Base-by-base conservation (phyloP, 2,329 filamentous ascomycete species). In the Aspergillus aculeatus region DNA sequence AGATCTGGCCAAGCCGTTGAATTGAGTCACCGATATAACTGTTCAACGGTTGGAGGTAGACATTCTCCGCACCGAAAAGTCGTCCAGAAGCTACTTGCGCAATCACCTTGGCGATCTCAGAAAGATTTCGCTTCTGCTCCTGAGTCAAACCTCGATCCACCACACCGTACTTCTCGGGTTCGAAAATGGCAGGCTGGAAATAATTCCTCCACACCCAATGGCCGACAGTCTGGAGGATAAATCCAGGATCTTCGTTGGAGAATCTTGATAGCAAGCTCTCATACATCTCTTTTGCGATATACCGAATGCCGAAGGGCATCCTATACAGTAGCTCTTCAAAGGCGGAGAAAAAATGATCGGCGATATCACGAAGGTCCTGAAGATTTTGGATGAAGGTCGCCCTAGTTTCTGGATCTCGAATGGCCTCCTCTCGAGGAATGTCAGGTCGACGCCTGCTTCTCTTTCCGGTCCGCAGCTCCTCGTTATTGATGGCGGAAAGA, bases 161-260 rank as follows among this genome's bases (percentile, higher is more conserved):
- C 2, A 98, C 92, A 21, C 95, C 95, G 70, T 92, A 92, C 68
- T 93, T 92, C 75, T 99, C 94, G 0, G 95, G 95, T 61, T 92
- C 86, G n/a, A 89, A 83, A 50, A 99, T 80, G 1, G 94, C 92
- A 56, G 95, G 93, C 66, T 96, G 90, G 31, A 99, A 84, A 74
- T 99, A 99, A 67, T 89, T 91, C 64, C 89, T 92, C 92, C 94
- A 99, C 9, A 97, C 80, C 92, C 95, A 99, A 70, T 92, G 88
- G 10, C 90, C 90, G 14, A 95, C 90, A 35, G 95, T 82, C 68
- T 96, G 92, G 12, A 97, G 84, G 14, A 97, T 79, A 51, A 89
- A 84, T 21, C 89, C 87, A 51, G 88, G 88, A 23, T 91, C 84
- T 66, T 98, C 95, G 12, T 88, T 84, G 50, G 89, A 86, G 75